phyloP scores from a whole-genome alignment of 495 filamentous ascomycete species.

The Xylaria castorea region DNA sequence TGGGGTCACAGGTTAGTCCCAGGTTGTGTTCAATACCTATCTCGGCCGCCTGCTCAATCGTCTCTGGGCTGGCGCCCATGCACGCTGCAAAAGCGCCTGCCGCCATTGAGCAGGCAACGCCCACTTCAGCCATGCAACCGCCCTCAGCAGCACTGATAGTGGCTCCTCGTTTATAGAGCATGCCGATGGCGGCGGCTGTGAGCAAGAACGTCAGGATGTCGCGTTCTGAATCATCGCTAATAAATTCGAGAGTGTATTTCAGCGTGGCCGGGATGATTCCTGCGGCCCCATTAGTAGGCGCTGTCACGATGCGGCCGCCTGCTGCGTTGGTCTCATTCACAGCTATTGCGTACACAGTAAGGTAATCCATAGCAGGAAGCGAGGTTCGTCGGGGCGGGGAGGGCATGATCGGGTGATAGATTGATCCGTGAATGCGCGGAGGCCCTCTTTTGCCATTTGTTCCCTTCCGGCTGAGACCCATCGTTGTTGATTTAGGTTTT shows the following conservation, averaged over 20 bases:
- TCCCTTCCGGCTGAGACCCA: slow-evolving; percentile 26
- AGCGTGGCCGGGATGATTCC: slow-evolving; percentile 46
- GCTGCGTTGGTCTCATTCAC: slow-evolving; percentile 48
- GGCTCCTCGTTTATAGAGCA: slow-evolving; percentile 48
- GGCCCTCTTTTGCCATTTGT: slow-evolving; percentile 30
- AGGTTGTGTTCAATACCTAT: slow-evolving; percentile 49
- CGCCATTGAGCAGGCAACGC: slow-evolving; percentile 49
- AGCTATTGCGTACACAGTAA: slow-evolving; percentile 46
- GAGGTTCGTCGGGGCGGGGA: slow-evolving; percentile 44
- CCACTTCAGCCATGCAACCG: slow-evolving; percentile 49
- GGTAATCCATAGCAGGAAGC: slow-evolving; percentile 45
- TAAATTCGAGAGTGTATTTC: slow-evolving; percentile 45
- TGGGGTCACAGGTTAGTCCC: slow-evolving; percentile 45
- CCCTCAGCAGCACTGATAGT: slow-evolving; percentile 47
- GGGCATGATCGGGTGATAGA: slow-evolving; percentile 43
- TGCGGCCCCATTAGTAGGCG: slow-evolving; percentile 47
- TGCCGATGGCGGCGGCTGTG: slow-evolving; percentile 45
- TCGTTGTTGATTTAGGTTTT: slow-evolving; percentile 10
- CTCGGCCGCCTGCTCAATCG: slow-evolving; percentile 46
- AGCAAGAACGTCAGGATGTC: slow-evolving; percentile 46
- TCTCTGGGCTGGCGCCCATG: slow-evolving; percentile 46
- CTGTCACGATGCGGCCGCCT: slow-evolving; percentile 46
- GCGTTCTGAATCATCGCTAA: slow-evolving; percentile 45
- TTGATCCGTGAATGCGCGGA: slow-evolving; percentile 40
- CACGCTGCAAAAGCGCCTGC: slow-evolving; percentile 46